phyloP scores from a whole-genome alignment of 441 rosid genomes.

The Adansonia gregorii region DNA sequence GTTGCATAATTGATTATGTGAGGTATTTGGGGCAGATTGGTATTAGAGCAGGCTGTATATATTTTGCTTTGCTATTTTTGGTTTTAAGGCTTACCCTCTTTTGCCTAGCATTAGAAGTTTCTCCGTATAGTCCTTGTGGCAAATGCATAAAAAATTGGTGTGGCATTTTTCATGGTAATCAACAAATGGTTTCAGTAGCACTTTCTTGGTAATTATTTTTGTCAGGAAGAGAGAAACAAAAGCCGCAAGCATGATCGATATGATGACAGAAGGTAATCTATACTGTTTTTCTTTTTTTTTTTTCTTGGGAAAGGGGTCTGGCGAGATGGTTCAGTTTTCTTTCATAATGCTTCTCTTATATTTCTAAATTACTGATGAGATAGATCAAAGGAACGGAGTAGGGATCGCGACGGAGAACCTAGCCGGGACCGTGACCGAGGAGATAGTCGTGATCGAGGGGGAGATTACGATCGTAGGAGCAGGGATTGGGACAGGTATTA shows the following conservation, averaged over 20 bases:
- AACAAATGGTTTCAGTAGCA: conserved; percentile 30
- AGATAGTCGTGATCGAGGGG: conserved; percentile 72
- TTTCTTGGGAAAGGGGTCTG: neutral
- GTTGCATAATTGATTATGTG: neutral
- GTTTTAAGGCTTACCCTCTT: conserved; percentile 12
- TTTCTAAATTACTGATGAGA: conserved; percentile 18
- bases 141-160: conserved; percentile 12
- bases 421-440: conserved; percentile 72
- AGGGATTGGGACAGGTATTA: conserved; percentile 75
- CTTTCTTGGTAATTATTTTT: conserved; percentile 36
- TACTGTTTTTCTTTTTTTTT: neutral
- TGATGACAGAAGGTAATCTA: conserved; percentile 63
- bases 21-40: conserved; percentile 7
- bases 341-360: neutral
- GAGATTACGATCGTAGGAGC: conserved; percentile 82
- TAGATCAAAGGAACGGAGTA: conserved; percentile 77
- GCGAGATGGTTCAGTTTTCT: neutral
- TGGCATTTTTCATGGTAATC: conserved; percentile 28
- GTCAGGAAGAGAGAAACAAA: conserved; percentile 90
- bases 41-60: neutral
- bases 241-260: conserved; percentile 60
- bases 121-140: neutral
- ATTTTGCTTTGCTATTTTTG: neutral
- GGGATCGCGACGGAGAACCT: conserved; percentile 65
- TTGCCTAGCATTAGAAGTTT: neutral